These are phyloP conservation scores for Lactuca saligna DNA, from an alignment of 129 eudicot genomes.

Conservation along the genomic window DNA sequence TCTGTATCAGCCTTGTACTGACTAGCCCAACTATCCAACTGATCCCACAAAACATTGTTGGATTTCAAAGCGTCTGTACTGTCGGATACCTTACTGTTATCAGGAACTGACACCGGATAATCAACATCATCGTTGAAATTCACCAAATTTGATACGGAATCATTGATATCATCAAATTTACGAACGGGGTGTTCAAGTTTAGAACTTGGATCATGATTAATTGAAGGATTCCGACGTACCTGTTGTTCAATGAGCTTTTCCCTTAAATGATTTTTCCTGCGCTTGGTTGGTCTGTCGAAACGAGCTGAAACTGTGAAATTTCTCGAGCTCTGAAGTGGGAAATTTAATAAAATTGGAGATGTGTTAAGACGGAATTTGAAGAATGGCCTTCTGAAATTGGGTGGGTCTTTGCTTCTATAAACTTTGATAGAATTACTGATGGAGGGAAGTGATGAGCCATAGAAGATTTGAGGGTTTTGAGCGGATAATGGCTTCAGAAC, in stretches of 20 bases:
- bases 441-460: conserved; percentile 27
- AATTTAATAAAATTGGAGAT: conserved; percentile 18
- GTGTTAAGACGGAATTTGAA: conserved; percentile 24
- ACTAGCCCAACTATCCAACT: conserved; percentile 62
- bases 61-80: conserved; percentile 17
- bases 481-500: conserved; percentile 30
- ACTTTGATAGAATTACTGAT: conserved; percentile 23
- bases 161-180: conserved; percentile 16
- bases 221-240: conserved; percentile 35
- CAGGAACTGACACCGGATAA: conserved; percentile 1
- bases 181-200: conserved; percentile 26
- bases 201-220: conserved; percentile 11
- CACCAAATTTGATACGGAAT: conserved; percentile 15
- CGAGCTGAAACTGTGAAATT: conserved; percentile 54
- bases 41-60: conserved; percentile 44
- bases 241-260: conserved; percentile 53
- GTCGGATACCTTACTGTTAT: not conserved
- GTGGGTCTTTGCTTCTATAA: conserved; percentile 31
- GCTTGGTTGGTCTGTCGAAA: conserved; percentile 45
- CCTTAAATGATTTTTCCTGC: conserved; percentile 57
- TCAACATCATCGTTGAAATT: conserved; percentile 7
- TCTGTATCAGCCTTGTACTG: conserved; percentile 60
- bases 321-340: conserved; percentile 23
- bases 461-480: conserved; percentile 25
- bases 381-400: conserved; percentile 21